Evolutionary conservation across 768 basidiomycete genomes (phyloP).

Genomic region (Mycena rosella): DNA sequence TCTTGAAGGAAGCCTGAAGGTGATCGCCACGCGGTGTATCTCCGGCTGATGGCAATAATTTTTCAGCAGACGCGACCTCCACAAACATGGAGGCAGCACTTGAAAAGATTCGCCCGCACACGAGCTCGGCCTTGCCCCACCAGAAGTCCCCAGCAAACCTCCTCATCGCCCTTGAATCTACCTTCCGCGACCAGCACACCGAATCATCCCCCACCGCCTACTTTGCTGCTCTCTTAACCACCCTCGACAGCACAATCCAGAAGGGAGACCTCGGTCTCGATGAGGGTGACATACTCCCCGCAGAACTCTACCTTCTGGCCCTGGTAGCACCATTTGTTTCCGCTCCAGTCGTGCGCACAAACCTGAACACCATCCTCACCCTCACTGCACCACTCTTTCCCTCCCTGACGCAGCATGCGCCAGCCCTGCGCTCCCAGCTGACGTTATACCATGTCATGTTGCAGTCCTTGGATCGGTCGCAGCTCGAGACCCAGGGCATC

Average conservation of each 20-base stretch:
- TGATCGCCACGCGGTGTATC: constrained; percentile 14
- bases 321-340: constrained; percentile 84
- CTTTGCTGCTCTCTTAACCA: constrained; percentile 91
- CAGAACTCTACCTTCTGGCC: constrained; percentile 87
- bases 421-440: constrained; percentile 89
- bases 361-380: constrained; percentile 77
- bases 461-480: constrained; percentile 75
- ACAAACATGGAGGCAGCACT: constrained; percentile 72
- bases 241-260: constrained; percentile 82
- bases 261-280: constrained; percentile 61
- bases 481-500: constrained; percentile 74
- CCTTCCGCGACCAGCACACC: constrained; percentile 75
- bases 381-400: constrained; percentile 87
- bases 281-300: constrained; percentile 85
- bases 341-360: constrained; percentile 81
- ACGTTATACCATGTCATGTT: constrained; percentile 80
- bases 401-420: constrained; percentile 70
- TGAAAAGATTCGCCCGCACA: constrained; percentile 89
- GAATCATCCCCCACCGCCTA: constrained; percentile 88
- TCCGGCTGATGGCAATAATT: constrained; percentile 5
- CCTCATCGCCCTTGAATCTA: constrained; percentile 86
- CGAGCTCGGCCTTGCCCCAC: constrained; percentile 82
- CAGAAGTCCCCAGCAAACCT: constrained; percentile 92
- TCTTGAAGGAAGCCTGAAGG: no score
- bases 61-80: not conserved